A percentile compares a stretch with the other conserved stretches of the same genome.
These are phyloP conservation scores for Epichloe scottii DNA, from an alignment of 2,329 filamentous ascomycete genomes.

Conservation along the genomic window DNA sequence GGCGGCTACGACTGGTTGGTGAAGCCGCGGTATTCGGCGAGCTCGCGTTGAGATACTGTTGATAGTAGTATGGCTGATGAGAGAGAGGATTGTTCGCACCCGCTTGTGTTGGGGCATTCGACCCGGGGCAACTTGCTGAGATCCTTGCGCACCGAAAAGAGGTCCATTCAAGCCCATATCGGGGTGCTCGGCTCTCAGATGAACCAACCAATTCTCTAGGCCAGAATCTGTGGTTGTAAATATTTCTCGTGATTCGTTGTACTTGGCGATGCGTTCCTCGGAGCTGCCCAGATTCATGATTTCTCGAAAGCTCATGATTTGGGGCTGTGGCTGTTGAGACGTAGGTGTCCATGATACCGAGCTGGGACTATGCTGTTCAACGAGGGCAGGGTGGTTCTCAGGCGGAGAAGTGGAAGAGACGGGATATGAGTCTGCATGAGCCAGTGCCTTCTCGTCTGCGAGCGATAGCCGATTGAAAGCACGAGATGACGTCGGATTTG, in stretches of 20 bases:
- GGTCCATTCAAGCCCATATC: conserved; percentile 18
- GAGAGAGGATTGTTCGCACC: conserved; percentile 12
- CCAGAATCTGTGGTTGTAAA: conserved; percentile 66
- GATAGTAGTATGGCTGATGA: conserved; percentile 42
- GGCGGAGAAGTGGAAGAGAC: conserved; percentile 24
- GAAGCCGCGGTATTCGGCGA: conserved; percentile 15
- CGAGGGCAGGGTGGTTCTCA: conserved; percentile 25
- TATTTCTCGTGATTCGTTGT: conserved; percentile 56
- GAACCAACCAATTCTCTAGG: conserved; percentile 44
- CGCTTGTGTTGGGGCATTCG: conserved; percentile 11
- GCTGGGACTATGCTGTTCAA: neutral
- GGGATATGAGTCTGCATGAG: conserved; percentile 21
- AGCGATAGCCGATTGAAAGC: conserved; percentile 24
- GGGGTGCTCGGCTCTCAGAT: conserved; percentile 31
- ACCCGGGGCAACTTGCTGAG: conserved; percentile 9
- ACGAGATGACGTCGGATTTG: conserved; percentile 12
- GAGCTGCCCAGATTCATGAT: conserved; percentile 58
- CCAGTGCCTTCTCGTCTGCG: conserved; percentile 31
- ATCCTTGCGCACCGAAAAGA: conserved; percentile 15
- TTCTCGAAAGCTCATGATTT: conserved; percentile 54
- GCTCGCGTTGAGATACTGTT: conserved; percentile 40
- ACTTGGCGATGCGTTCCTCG: conserved; percentile 59
- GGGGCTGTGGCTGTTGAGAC: conserved; percentile 8
- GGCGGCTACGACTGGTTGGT: conserved; percentile 23
- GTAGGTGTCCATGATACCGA: conserved; percentile 4